These are phyloP conservation scores for Coemansia sp. DNA, from an alignment of 192 early-diverging fungal genomes.

Conservation along the genomic window DNA sequence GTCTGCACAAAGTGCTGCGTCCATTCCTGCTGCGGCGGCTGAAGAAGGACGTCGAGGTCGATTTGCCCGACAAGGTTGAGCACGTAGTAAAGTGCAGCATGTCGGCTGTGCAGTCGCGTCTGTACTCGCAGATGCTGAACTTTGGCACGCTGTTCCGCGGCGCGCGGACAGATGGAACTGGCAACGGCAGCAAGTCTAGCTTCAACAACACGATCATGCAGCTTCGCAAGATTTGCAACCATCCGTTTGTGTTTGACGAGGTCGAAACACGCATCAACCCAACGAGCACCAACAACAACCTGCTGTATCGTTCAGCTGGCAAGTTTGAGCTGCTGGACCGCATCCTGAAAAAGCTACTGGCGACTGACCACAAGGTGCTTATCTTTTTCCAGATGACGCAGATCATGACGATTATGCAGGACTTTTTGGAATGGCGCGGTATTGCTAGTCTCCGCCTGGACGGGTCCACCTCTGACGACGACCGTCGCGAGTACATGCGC, in stretches of 20 bases:
- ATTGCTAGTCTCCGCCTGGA: conserved; percentile 82
- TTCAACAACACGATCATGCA: conserved; percentile 99
- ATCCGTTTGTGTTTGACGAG: conserved; percentile 95
- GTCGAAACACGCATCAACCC: conserved; percentile 87
- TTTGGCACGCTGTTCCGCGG: conserved; percentile 71
- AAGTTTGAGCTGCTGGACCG: conserved; percentile 98
- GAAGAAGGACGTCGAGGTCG: conserved; percentile 98
- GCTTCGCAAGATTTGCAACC: conserved; percentile 97
- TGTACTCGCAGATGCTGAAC: conserved; percentile 87
- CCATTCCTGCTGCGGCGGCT: conserved; percentile 95
- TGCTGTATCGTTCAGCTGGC: conserved; percentile 81
- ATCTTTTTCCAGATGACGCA: conserved; percentile 85
- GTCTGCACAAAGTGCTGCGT: conserved; percentile 95
- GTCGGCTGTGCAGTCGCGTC: conserved; percentile 78
- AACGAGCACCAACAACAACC: conserved; percentile 63
- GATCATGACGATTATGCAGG: conserved; percentile 97
- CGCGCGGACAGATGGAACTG: conserved; percentile 22
- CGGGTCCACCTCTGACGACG: conserved; percentile 88
- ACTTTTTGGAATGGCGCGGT: conserved; percentile 78
- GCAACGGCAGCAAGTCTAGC: conserved; percentile 54
- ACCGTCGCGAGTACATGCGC: conserved; percentile 75
- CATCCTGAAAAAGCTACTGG: conserved; percentile 86
- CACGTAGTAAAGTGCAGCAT: conserved; percentile 88
- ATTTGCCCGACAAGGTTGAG: conserved; percentile 97
- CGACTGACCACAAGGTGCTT: conserved; percentile 74